Evolutionary conservation across 176 grass and related monocot genomes (phyloP).

Genomic region (Luzula sylvatica): DNA sequence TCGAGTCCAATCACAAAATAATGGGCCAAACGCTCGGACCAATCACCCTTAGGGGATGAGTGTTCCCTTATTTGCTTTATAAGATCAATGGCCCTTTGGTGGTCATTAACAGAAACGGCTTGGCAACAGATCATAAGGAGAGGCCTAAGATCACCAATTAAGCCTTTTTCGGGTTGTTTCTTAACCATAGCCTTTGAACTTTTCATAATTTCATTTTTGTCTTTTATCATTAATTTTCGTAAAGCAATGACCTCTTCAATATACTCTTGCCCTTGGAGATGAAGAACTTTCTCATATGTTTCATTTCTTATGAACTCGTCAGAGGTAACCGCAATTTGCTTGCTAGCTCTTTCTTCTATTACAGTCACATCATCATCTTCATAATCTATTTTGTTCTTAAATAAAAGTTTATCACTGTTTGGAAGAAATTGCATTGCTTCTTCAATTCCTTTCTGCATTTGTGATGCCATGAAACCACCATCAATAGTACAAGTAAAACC

Average conservation of each 20-base stretch:
- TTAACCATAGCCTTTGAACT: background rate
- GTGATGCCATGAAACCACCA: constrained; percentile 7
- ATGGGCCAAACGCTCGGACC: constrained; percentile 29
- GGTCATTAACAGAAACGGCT: constrained; percentile 24
- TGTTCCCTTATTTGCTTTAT: constrained; percentile 33
- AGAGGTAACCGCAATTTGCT: constrained; percentile 20
- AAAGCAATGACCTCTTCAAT: constrained; percentile 14
- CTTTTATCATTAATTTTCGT: constrained; percentile 20
- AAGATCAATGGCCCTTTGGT: constrained; percentile 8
- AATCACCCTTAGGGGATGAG: constrained; percentile 30
- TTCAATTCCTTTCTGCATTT: constrained; percentile 28
- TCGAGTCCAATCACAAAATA: constrained; percentile 37
- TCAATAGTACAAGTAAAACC: no score
- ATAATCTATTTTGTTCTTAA: background rate
- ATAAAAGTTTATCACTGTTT: constrained; percentile 26
- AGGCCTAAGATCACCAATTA: constrained; percentile 30
- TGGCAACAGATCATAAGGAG: constrained; percentile 36
- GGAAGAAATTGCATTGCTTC: constrained; percentile 34
- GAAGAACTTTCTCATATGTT: constrained; percentile 31
- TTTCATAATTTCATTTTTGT: no score
- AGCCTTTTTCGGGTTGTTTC: constrained; percentile 19
- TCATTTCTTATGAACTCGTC: constrained; percentile 28
- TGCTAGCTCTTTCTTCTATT: constrained; percentile 29
- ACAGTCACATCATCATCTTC: constrained; percentile 7
- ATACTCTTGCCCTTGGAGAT: constrained; percentile 17